phyloP scores from a whole-genome alignment of 2,329 filamentous ascomycete genomes.

The Curvularia sp. region DNA sequence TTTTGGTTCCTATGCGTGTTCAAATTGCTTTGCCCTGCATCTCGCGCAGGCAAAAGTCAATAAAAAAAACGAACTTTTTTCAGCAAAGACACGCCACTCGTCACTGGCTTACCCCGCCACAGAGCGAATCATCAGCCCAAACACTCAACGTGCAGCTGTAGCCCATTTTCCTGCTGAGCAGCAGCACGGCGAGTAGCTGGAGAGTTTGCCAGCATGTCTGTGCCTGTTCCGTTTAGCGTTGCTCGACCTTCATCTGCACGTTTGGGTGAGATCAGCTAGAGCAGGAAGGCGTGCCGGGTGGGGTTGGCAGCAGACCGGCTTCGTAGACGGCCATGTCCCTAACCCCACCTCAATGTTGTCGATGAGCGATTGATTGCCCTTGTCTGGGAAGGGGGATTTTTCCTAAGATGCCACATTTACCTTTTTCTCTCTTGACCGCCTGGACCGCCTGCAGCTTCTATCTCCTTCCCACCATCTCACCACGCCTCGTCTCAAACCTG shows the following conservation, averaged over 20 bases:
- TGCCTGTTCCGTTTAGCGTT: constrained; percentile 4
- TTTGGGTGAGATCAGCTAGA: constrained; percentile 11
- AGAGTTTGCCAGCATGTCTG: neutral
- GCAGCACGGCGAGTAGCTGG: neutral
- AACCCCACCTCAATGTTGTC: neutral
- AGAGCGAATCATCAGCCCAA: constrained; percentile 15
- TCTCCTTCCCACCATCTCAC: neutral
- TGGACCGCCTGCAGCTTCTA: neutral
- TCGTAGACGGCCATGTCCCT: neutral
- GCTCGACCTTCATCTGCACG: neutral
- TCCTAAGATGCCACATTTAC: neutral
- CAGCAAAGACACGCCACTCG: neutral
- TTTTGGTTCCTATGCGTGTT: neutral
- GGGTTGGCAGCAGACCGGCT: neutral
- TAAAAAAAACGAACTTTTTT: neutral
- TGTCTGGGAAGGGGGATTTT: neutral
- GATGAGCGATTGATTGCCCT: neutral
- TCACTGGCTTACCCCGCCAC: constrained; percentile 1
- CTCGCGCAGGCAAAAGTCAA: neutral
- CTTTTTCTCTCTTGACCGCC: neutral
- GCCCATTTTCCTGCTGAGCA: neutral
- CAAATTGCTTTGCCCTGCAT: neutral
- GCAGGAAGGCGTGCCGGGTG: constrained; percentile 17
- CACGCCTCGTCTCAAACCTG: neutral
- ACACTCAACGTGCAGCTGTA: constrained; percentile 16